Evolutionary conservation across 2,329 filamentous ascomycete genomes (phyloP).

Genomic region (Daldinia sp.): DNA sequence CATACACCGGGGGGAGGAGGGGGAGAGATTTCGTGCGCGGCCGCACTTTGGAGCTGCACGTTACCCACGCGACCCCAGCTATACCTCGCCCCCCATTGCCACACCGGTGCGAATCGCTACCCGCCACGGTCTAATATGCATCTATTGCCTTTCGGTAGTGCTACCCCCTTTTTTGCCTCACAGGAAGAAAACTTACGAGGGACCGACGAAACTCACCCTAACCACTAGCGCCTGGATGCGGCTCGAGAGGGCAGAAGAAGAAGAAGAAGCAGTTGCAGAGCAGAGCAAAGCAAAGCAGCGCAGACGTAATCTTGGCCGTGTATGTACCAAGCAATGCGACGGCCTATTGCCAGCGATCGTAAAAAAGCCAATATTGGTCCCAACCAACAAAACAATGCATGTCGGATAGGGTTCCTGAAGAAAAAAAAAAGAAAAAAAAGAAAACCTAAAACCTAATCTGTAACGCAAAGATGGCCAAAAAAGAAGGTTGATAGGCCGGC

Average conservation of each 20-base stretch:
- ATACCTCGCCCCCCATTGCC: slow-evolving; percentile 31
- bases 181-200: slow-evolving; percentile 16
- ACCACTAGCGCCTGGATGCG: slow-evolving; percentile 37
- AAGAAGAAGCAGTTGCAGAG: neutral
- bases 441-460: slow-evolving; percentile 24
- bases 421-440: neutral
- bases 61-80: slow-evolving; percentile 41
- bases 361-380: slow-evolving; percentile 31
- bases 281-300: slow-evolving; percentile 9
- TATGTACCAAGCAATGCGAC: slow-evolving; percentile 9
- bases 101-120: slow-evolving; percentile 42
- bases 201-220: slow-evolving; percentile 25
- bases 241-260: slow-evolving; percentile 20
- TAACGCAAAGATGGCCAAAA: slow-evolving; percentile 4
- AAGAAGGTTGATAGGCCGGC: slow-evolving; percentile 18
- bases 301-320: slow-evolving; percentile 18
- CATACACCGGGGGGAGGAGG: neutral
- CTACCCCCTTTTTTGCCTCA: slow-evolving; percentile 15
- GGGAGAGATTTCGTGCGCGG: slow-evolving; percentile 21
- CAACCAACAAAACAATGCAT: slow-evolving; percentile 4
- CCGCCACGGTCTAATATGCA: slow-evolving; percentile 28
- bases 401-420: slow-evolving; percentile 23
- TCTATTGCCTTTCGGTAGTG: slow-evolving; percentile 31
- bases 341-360: slow-evolving; percentile 16
- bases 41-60: slow-evolving; percentile 32